Evolutionary conservation across 208 protist genomes (phyloP), one percentile per base, ranked within the genome.

Genomic region (Lotmaria passim): DNA sequence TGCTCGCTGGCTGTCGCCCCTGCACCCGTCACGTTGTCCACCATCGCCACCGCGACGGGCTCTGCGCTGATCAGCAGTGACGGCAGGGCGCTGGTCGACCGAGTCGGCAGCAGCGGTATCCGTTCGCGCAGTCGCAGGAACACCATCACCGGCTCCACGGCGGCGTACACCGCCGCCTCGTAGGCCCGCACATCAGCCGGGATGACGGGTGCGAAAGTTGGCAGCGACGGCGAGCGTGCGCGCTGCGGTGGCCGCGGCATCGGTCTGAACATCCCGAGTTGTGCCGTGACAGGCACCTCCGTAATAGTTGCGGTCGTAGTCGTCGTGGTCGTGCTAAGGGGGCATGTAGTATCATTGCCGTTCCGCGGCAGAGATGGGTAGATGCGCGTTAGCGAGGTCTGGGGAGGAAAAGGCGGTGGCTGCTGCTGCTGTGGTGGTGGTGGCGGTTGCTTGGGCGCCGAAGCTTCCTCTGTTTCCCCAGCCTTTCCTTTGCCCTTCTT

Each of bases 51-150:
- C 33, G 38, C 33, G 46, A 53, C 39, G 8, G 53, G 44, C 39
- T 46, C 65, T 7, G 65, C 65, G 33, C 65, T 71, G 19, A 63
- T 47, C 43, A 71, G 44, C 15, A 71, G 41, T n/a, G 55, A 31
- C 0, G 65, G n/a, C 2, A 47, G 65, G 15, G 21, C 21, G 43
- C 65, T 33, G 41, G 65, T 56, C 21, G 33, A 47, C 3, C 55
- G 53, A 2, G 23, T 41, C 8, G 65, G 55, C 52, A 71, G 33
- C 55, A 71, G 21, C 2, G 65, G 65, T 34, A 71, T 33, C 44
- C 65, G 65, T 55, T 51, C 65, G 30, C 65, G 52, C 55, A 71
- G 34, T 1, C 41, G 26, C 55, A 71, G 65, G 15, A 12, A 7
- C 14, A 71, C 53, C 5, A 62, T 3, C 15, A 71, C 33, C 38